These are phyloP conservation scores for Trypanosoma scelopori DNA, from an alignment of 208 protist species.

Conservation along the genomic window DNA sequence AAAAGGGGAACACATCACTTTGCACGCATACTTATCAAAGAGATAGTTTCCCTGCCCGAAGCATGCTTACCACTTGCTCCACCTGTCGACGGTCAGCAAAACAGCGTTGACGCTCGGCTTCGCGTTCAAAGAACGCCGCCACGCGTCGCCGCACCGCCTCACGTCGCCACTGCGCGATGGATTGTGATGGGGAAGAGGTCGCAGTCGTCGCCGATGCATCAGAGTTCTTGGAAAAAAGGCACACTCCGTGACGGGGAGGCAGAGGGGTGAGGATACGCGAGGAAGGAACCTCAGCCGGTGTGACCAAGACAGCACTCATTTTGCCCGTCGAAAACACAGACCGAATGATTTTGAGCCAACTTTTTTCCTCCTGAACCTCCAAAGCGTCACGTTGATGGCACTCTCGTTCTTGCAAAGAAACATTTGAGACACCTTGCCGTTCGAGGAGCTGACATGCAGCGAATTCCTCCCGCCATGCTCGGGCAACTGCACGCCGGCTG, in stretches of 20 bases:
- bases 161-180: background rate
- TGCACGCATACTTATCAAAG: background rate
- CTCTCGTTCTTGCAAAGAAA: background rate
- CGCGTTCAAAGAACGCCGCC: conserved; percentile 6
- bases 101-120: conserved; percentile 1
- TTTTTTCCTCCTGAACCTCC: background rate
- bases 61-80: background rate
- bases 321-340: background rate
- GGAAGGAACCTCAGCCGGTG: background rate
- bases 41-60: background rate
- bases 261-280: background rate
- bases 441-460: background rate
- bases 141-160: conserved; percentile 2
- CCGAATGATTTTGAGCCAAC: background rate
- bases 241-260: background rate
- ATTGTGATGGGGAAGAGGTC: background rate
- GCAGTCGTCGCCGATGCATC: too few species aligned
- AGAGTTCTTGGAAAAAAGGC: background rate
- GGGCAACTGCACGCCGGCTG: background rate
- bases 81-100: background rate
- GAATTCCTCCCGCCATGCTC: background rate
- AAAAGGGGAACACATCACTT: background rate
- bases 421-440: background rate
- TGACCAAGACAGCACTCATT: background rate
- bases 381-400: background rate